These are phyloP conservation scores for Tricholoma hemisulphureum DNA, from an alignment of 768 basidiomycete species.

Conservation along the genomic window DNA sequence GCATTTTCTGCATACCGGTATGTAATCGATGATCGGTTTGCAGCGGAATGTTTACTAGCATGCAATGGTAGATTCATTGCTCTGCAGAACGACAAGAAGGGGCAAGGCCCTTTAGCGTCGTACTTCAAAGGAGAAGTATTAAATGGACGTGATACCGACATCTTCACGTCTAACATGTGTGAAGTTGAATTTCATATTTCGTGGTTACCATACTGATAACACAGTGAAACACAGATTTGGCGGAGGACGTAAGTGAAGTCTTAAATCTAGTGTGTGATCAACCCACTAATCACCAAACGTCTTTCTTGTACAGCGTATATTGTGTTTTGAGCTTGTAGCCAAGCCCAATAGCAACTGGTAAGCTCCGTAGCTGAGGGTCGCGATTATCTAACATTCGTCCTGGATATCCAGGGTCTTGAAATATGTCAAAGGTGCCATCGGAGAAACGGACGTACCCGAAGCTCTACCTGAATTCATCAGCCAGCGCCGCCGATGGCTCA, in stretches of 20 bases:
- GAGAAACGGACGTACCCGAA: constrained; percentile 93
- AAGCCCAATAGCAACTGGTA: constrained; percentile 79
- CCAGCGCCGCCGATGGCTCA: constrained; percentile 86
- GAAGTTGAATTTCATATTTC: constrained; percentile 26
- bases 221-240: constrained; percentile 57
- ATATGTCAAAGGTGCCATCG: constrained; percentile 93
- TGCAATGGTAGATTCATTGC: constrained; percentile 66
- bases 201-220: constrained; percentile 7
- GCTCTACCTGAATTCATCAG: constrained; percentile 89
- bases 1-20: constrained; percentile 89
- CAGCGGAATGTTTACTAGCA: constrained; percentile 4
- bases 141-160: constrained; percentile 82
- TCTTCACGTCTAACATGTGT: constrained; percentile 98
- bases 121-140: constrained; percentile 96
- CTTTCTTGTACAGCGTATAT: constrained; percentile 56
- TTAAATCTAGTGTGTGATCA: not conserved
- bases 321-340: constrained; percentile 79
- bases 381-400: constrained; percentile 6
- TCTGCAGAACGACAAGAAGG: constrained; percentile 78
- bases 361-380: constrained; percentile 13
- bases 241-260: constrained; percentile 78
- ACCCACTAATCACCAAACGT: not conserved
- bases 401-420: constrained; percentile 76
- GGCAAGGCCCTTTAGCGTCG: constrained; percentile 85
- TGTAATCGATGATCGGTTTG: constrained; percentile 9